These are phyloP conservation scores for Trichoderma lentiforme DNA, from an alignment of 2,329 filamentous ascomycete species.

Conservation along the genomic window DNA sequence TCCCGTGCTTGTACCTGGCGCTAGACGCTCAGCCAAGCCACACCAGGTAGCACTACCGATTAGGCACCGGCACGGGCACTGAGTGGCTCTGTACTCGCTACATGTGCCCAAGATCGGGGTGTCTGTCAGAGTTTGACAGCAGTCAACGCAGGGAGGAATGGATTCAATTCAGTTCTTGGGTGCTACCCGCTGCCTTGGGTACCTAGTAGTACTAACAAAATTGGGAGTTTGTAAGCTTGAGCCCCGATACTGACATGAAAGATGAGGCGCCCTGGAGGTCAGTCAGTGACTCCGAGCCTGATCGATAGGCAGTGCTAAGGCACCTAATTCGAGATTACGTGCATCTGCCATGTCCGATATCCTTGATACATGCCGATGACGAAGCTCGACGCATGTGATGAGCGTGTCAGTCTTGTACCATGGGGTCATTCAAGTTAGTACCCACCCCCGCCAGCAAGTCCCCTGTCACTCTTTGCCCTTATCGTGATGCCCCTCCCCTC, in stretches of 20 bases:
- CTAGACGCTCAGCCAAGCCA: neutral
- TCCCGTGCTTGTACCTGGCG: slow-evolving; percentile 9
- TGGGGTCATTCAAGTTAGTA: neutral
- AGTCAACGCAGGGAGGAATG: neutral
- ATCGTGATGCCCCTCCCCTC: neutral
- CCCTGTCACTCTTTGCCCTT: neutral
- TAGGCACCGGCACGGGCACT: neutral
- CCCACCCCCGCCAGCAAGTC: neutral
- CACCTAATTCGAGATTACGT: neutral
- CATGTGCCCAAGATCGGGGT: neutral
- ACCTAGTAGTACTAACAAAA: neutral
- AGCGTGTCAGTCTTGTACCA: neutral
- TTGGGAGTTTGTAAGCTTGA: neutral
- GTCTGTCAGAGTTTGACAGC: neutral
- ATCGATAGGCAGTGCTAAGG: neutral
- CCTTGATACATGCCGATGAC: neutral
- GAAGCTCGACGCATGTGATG: neutral
- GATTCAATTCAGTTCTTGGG: neutral
- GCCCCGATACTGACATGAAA: neutral
- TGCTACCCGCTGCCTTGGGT: neutral
- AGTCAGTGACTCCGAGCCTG: neutral
- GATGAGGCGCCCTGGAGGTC: neutral
- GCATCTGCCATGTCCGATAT: neutral
- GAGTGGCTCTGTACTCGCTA: neutral
- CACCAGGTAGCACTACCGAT: neutral